Evolutionary conservation across 2,329 filamentous ascomycete genomes (phyloP).

Genomic region (Sphaerulina vaccinii): DNA sequence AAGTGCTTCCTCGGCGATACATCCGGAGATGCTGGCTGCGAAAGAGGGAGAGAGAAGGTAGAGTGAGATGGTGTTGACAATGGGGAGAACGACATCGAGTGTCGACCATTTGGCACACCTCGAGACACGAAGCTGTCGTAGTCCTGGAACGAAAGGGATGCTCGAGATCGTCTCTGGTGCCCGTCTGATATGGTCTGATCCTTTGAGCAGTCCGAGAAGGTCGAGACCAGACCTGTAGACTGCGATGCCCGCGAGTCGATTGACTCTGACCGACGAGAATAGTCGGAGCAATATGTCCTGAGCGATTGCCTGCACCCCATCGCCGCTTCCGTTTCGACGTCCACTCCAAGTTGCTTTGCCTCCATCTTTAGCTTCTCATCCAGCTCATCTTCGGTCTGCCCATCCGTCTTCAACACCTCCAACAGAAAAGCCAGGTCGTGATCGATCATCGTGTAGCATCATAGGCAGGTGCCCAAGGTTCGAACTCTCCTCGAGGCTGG

Average conservation of each 20-base stretch:
- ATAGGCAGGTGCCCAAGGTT: neutral
- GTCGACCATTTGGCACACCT: constrained; percentile 26
- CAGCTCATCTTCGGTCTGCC: constrained; percentile 33
- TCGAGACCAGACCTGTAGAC: constrained; percentile 38
- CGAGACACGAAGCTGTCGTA: constrained; percentile 37
- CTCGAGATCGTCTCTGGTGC: constrained; percentile 21
- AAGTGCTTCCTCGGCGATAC: constrained; percentile 36
- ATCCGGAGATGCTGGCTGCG: constrained; percentile 27
- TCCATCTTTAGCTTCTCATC: constrained; percentile 30
- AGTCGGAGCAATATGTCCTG: constrained; percentile 21
- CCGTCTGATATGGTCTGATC: constrained; percentile 23
- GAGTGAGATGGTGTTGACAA: constrained; percentile 33
- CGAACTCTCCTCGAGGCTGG: neutral
- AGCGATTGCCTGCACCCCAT: constrained; percentile 9
- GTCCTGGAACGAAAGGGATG: constrained; percentile 36
- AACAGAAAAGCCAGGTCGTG: constrained; percentile 29
- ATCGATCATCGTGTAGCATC: constrained; percentile 19
- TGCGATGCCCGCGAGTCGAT: constrained; percentile 35
- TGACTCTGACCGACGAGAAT: constrained; percentile 33
- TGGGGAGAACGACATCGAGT: constrained; percentile 34
- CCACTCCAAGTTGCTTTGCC: constrained; percentile 33
- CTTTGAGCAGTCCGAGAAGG: constrained; percentile 34
- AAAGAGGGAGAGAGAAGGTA: constrained; percentile 35
- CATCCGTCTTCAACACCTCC: constrained; percentile 34
- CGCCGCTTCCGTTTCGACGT: constrained; percentile 15